Evolutionary conservation across 2,329 filamentous ascomycete species (phyloP).

Genomic region (Leptographium galeiforme): DNA sequence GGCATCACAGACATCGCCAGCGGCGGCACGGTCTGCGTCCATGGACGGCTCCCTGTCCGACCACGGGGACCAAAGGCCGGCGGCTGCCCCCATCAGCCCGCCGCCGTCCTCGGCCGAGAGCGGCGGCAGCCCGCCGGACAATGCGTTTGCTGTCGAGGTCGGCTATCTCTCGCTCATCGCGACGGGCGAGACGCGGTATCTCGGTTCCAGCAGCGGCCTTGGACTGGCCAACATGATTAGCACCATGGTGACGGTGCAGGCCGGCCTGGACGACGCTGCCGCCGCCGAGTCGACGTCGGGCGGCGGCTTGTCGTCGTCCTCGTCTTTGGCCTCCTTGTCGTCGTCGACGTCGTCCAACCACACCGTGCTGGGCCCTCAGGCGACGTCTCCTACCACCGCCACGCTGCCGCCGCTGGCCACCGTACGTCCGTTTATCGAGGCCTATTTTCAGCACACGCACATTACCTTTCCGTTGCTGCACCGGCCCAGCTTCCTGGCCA

Average conservation of each 20-base stretch:
- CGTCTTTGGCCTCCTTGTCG: neutral
- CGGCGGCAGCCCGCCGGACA: neutral
- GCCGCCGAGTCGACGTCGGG: neutral
- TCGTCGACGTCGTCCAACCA: neutral
- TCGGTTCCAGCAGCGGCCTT: constrained; percentile 10
- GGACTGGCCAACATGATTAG: constrained; percentile 5
- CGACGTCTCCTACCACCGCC: neutral
- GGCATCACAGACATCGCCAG: neutral
- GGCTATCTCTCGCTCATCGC: constrained; percentile 2
- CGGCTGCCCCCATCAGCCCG: neutral
- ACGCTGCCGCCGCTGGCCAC: neutral
- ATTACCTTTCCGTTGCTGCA: constrained; percentile 10
- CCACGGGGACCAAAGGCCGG: neutral
- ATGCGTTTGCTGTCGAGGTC: constrained; percentile 2
- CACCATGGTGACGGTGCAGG: constrained; percentile 1
- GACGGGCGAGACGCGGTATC: constrained; percentile 7
- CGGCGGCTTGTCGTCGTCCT: neutral
- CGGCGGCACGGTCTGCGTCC: neutral
- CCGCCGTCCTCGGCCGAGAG: neutral
- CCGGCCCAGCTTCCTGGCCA: constrained; percentile 9
- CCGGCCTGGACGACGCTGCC: neutral
- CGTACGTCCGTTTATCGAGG: constrained; percentile 7
- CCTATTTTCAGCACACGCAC: constrained; percentile 11
- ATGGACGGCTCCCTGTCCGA: neutral
- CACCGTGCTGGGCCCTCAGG: neutral